phyloP scores from a whole-genome alignment of 495 filamentous ascomycete genomes.

The Aspergillus haitiensis region DNA sequence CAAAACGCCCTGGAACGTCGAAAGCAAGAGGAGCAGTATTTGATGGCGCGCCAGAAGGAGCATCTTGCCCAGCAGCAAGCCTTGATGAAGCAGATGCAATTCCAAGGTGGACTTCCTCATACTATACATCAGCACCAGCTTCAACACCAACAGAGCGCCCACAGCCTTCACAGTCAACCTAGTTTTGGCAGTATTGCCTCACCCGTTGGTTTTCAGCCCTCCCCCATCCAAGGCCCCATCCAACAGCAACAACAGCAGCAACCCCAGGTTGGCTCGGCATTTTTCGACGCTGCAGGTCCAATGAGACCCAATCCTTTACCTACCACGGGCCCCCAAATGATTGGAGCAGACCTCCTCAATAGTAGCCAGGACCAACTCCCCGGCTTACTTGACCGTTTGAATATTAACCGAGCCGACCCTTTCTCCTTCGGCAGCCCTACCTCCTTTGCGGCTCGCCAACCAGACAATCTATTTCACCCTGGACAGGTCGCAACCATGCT shows the following conservation, averaged over 20 bases:
- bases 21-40: slow-evolving; percentile 97
- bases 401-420: slow-evolving; percentile 53
- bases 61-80: slow-evolving; percentile 84
- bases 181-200: slow-evolving; percentile 91
- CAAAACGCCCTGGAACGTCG: slow-evolving; percentile 94
- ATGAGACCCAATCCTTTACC: slow-evolving; percentile 42
- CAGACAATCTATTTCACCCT: slow-evolving; percentile 52
- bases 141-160: slow-evolving; percentile 90
- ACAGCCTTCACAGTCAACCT: slow-evolving; percentile 93
- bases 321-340: slow-evolving; percentile 50
- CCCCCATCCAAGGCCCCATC: slow-evolving; percentile 69
- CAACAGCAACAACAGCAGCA: slow-evolving; percentile 47
- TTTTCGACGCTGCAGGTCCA: slow-evolving; percentile 65
- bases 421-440: slow-evolving; percentile 51
- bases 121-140: slow-evolving; percentile 56
- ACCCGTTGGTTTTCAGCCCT: slow-evolving; percentile 72
- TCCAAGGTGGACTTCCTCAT: slow-evolving; percentile 55
- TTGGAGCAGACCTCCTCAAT: slow-evolving; percentile 49
- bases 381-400: slow-evolving; percentile 59
- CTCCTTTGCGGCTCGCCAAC: slow-evolving; percentile 55
- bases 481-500: slow-evolving; percentile 61
- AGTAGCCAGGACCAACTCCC: slow-evolving; percentile 61
- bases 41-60: slow-evolving; percentile 93
- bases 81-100: slow-evolving; percentile 70
- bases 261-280: slow-evolving; percentile 53